Percentiles rank a stretch among this genome's conserved stretches.
phyloP scores from a whole-genome alignment of 306 rosid species.

The Corylus americana region DNA sequence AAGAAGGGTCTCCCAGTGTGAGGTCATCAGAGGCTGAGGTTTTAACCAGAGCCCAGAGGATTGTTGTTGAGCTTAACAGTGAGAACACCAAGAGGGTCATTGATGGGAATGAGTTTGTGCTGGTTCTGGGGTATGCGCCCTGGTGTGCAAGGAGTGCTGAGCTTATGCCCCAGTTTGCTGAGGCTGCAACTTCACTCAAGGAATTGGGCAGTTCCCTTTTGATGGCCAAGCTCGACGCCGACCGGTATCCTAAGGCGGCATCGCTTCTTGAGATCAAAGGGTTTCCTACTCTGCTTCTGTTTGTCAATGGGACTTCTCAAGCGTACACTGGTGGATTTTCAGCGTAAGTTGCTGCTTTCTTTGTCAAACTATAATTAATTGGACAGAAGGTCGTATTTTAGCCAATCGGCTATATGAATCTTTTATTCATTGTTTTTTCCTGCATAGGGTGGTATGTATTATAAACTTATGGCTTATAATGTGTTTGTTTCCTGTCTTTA shows the following conservation, averaged over 20 bases:
- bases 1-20: conserved; percentile 26
- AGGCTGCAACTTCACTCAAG: conserved; percentile 76
- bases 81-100: conserved; percentile 69
- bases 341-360: conserved; percentile 49
- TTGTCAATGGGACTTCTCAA: conserved; percentile 85
- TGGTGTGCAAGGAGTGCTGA: conserved; percentile 98
- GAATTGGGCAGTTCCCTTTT: conserved; percentile 67
- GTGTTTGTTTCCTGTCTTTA: not conserved
- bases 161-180: conserved; percentile 93
- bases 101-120: conserved; percentile 65
- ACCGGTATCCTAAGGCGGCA: conserved; percentile 74
- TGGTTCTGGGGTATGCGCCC: conserved; percentile 90
- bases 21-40: conserved; percentile 81
- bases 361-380: conserved; percentile 3
- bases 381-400: not conserved
- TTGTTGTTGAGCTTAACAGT: conserved; percentile 73
- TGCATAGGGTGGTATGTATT: not conserved
- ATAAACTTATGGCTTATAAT: not conserved
- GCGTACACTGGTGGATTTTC: conserved; percentile 85
- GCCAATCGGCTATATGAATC: conserved; percentile 9
- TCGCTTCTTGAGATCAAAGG: conserved; percentile 77
- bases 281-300: conserved; percentile 82
- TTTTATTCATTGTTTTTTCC: not conserved
- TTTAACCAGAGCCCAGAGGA: conserved; percentile 81
- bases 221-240: conserved; percentile 90